Percentiles rank a stretch among this genome's conserved stretches.
These are phyloP conservation scores for Lathyrus sativus DNA, from an alignment of 306 rosid species.

Conservation along the genomic window DNA sequence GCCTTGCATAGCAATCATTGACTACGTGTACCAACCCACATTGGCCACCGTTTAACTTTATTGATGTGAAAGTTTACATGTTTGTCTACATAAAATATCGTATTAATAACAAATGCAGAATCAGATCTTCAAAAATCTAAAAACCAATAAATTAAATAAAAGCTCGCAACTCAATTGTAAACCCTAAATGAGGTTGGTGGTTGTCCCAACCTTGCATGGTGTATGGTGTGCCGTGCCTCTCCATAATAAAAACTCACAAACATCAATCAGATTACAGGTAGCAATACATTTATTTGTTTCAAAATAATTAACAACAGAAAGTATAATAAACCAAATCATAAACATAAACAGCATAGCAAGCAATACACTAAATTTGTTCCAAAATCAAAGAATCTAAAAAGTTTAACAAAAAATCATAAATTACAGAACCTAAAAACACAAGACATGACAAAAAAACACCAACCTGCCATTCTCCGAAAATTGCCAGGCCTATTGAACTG, in stretches of 20 bases:
- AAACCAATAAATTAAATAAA: not conserved
- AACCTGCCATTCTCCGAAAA: slow-evolving; percentile 73
- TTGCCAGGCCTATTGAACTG: slow-evolving; percentile 60
- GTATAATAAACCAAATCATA: not conserved
- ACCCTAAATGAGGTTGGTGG: not conserved
- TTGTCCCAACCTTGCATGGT: not conserved
- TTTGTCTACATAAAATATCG: too few species aligned
- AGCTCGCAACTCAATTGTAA: not conserved
- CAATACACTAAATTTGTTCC: not conserved
- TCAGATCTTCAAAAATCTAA: not conserved
- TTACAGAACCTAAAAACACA: not conserved
- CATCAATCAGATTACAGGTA: not conserved
- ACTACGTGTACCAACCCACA: too few species aligned
- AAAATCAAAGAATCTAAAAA: not conserved
- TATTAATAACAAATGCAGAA: not conserved
- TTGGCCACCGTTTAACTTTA: too few species aligned
- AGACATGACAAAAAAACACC: not conserved
- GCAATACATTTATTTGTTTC: not conserved
- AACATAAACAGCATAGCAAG: not conserved
- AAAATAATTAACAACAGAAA: not conserved
- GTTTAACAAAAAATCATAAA: not conserved
- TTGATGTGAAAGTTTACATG: too few species aligned
- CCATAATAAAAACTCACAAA: not conserved
- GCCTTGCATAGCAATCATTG: not conserved
- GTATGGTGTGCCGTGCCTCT: not conserved